A percentile compares a stretch with the other conserved stretches of the same genome.
Conservation (phyloP, 208 protist genomes). For the Leishmania guyanensis region DNA sequence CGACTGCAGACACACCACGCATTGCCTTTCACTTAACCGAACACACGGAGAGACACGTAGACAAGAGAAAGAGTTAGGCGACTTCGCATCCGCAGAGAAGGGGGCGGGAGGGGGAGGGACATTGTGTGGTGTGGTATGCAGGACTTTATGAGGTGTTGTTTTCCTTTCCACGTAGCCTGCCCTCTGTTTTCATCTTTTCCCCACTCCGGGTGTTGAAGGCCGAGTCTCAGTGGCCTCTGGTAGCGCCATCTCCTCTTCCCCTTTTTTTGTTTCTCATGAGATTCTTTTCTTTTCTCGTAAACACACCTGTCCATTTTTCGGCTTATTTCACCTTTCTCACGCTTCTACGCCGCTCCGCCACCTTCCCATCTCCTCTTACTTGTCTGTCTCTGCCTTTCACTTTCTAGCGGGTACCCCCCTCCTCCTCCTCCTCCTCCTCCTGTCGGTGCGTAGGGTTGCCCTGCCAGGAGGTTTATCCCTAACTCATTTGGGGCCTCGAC, state of each 20-base stretch:
- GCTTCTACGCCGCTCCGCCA: neutral
- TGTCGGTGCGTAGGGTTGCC: neutral
- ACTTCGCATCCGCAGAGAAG: neutral
- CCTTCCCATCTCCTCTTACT: neutral
- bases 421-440: neutral
- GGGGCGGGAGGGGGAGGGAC: neutral
- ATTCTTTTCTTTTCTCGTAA: constrained; percentile 2
- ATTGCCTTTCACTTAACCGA: neutral
- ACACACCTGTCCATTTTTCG: neutral
- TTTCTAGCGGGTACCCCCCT: neutral
- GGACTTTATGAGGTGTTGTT: neutral
- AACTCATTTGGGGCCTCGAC: neutral
- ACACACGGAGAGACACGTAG: neutral
- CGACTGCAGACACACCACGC: neutral
- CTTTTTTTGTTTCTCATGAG: neutral
- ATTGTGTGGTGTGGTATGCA: neutral
- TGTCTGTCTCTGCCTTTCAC: neutral
- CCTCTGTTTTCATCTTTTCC: neutral
- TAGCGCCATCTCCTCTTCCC: neutral
- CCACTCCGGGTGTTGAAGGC: neutral
- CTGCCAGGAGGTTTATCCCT: neutral
- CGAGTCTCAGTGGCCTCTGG: neutral
- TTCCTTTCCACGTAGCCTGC: neutral
- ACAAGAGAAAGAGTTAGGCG: neutral
- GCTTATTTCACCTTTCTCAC: neutral